Conservation (phyloP, 225 moss, liverwort and hornwort genomes). For the Pseudisothecium myosuroides region DNA sequence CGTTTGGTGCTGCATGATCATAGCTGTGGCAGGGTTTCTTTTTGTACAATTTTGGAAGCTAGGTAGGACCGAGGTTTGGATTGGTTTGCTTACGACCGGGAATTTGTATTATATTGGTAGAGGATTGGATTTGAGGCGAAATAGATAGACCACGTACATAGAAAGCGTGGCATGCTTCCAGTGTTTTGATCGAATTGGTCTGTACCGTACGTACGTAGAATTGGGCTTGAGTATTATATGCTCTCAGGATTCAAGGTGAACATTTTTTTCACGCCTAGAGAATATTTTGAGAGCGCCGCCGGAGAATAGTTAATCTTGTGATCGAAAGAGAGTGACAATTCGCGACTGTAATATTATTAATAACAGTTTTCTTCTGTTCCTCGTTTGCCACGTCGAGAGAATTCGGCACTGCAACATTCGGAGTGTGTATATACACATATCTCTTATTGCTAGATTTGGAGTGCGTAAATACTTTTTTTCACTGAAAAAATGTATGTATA, state of each 20-base stretch:
- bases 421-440: too few relatives aligned
- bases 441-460: not conserved
- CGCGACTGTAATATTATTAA: not conserved
- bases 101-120: not conserved
- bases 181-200: not conserved
- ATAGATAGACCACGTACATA: not conserved
- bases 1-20: not conserved
- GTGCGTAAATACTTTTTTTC: too few relatives aligned
- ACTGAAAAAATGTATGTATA: not conserved
- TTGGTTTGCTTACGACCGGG: not conserved
- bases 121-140: not conserved
- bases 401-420: not conserved
- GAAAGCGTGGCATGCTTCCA: not conserved
- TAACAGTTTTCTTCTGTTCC: not conserved
- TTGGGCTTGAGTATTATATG: not conserved
- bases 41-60: not conserved
- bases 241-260: not conserved
- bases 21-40: not conserved
- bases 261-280: not conserved
- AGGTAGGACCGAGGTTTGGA: not conserved
- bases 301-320: not conserved
- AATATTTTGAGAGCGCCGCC: not conserved
- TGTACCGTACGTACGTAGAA: not conserved
- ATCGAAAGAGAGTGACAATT: not conserved
- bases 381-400: not conserved